Percentiles rank a stretch among this genome's conserved stretches.
phyloP scores from a whole-genome alignment of 1,139 yeast species.

The Taphrina populina region DNA sequence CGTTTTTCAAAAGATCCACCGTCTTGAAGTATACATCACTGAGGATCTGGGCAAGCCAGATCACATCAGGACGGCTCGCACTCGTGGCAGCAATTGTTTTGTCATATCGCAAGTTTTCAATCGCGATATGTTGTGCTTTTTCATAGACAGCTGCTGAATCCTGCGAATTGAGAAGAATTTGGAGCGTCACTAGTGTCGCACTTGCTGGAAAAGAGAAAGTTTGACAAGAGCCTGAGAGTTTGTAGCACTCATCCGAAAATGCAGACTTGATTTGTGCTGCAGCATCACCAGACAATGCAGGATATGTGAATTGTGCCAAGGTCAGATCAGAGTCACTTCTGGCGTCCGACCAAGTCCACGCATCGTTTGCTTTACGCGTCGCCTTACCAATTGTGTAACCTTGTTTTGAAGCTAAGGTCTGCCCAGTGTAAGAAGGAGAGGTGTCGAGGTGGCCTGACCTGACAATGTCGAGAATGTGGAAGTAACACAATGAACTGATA shows the following conservation, averaged over 20 bases:
- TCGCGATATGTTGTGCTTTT: slow-evolving; percentile 6
- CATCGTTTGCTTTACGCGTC: not conserved
- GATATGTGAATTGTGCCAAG: slow-evolving; percentile 27
- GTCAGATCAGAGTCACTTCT: slow-evolving; percentile 27
- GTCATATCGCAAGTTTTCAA: slow-evolving; percentile 18
- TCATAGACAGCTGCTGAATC: slow-evolving; percentile 1
- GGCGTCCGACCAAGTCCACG: slow-evolving; percentile 12
- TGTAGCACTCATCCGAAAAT: slow-evolving; percentile 12
- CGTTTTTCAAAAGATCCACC: slow-evolving; percentile 49
- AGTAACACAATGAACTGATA: slow-evolving; percentile 76
- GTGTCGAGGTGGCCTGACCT: slow-evolving; percentile 34
- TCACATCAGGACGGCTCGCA: slow-evolving; percentile 21
- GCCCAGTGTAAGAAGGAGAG: slow-evolving; percentile 21
- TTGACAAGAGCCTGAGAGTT: slow-evolving; percentile 9
- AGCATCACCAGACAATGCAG: slow-evolving; percentile 2
- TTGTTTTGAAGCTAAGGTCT: slow-evolving; percentile 16
- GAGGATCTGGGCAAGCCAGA: slow-evolving; percentile 30
- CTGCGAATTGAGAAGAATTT: slow-evolving; percentile 2
- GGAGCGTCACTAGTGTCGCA: slow-evolving; percentile 27
- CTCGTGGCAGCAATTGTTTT: slow-evolving; percentile 20
- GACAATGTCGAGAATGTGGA: slow-evolving; percentile 78
- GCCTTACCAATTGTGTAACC: slow-evolving; percentile 20
- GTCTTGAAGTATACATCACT: slow-evolving; percentile 33
- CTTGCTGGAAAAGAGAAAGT: slow-evolving; percentile 19
- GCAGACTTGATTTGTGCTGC: slow-evolving; percentile 8